These are phyloP conservation scores for Sutorius australiensis DNA, from an alignment of 768 basidiomycete genomes.

Conservation along the genomic window DNA sequence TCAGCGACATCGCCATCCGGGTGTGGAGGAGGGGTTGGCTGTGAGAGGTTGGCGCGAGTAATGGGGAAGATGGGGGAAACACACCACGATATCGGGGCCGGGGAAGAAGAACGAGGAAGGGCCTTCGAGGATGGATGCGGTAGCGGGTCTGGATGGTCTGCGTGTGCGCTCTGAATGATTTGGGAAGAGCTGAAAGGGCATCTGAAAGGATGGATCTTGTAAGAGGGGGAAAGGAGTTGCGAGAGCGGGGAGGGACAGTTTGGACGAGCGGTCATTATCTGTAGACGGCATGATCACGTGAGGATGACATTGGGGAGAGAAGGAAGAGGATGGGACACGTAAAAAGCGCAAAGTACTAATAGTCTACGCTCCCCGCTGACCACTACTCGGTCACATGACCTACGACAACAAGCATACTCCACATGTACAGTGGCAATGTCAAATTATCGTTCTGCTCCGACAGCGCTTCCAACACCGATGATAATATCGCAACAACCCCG, in stretches of 20 bases:
- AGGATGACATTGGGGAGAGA: background rate
- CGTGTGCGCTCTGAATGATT: slow-evolving; percentile 24
- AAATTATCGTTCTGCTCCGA: slow-evolving; percentile 98
- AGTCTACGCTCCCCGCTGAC: slow-evolving; percentile 16
- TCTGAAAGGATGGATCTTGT: slow-evolving; percentile 25
- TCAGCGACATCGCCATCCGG: slow-evolving; percentile 13
- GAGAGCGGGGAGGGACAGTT: slow-evolving; percentile 16
- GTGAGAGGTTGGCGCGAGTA: background rate
- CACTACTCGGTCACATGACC: slow-evolving; percentile 29
- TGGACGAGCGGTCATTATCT: slow-evolving; percentile 20
- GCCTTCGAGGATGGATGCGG: slow-evolving; percentile 44
- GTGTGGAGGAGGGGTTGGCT: slow-evolving; percentile 7
- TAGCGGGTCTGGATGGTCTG: slow-evolving; percentile 37
- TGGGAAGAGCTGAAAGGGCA: slow-evolving; percentile 35
- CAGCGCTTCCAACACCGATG: slow-evolving; percentile 81
- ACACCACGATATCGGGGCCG: slow-evolving; percentile 18
- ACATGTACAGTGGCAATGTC: slow-evolving; percentile 92
- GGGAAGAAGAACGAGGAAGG: slow-evolving; percentile 40
- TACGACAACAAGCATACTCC: slow-evolving; percentile 76
- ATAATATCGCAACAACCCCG: slow-evolving; percentile 53
- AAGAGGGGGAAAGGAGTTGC: slow-evolving; percentile 23
- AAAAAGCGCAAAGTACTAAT: background rate
- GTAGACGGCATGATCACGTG: slow-evolving; percentile 29
- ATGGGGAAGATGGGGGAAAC: background rate
- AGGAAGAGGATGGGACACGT: too few relatives aligned